These are phyloP conservation scores for Saprolegnia parasitica DNA, from an alignment of 352 stramenopile genomes.

Conservation along the genomic window DNA sequence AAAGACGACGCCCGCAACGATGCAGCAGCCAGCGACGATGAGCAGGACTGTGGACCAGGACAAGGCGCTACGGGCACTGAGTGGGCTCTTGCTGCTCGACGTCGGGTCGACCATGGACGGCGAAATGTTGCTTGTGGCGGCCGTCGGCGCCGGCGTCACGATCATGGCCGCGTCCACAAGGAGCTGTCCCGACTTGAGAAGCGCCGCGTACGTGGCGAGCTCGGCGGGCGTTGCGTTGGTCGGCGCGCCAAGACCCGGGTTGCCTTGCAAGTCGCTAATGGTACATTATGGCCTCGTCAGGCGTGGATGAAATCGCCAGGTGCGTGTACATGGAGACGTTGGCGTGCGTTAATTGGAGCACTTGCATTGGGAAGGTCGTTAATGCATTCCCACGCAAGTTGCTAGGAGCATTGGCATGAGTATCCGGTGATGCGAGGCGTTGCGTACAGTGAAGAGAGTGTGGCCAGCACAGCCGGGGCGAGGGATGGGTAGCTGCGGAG, in stretches of 20 bases:
- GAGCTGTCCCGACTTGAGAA: neutral
- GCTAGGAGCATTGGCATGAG: neutral
- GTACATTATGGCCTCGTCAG: neutral
- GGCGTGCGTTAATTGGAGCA: neutral
- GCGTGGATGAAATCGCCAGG: neutral
- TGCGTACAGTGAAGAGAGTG: neutral
- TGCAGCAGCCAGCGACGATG: neutral
- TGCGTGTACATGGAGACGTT: constrained; percentile 7
- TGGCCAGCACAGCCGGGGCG: neutral
- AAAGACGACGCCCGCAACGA: neutral
- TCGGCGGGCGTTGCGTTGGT: neutral
- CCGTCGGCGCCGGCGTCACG: neutral
- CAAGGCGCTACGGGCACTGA: neutral
- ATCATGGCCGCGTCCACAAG: neutral
- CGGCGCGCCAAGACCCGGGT: neutral
- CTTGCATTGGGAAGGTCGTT: neutral
- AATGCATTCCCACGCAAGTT: neutral
- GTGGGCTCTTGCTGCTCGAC: neutral
- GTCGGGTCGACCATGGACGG: neutral
- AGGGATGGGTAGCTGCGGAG: neutral
- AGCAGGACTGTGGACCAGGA: neutral
- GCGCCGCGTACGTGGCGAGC: neutral
- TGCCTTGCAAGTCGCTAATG: neutral
- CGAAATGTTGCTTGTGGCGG: neutral
- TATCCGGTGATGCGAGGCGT: neutral